Evolutionary conservation across 2,329 filamentous ascomycete genomes (phyloP), one percentile per base, ranked within the genome.

Genomic region (Lasiodiplodia sp.): DNA sequence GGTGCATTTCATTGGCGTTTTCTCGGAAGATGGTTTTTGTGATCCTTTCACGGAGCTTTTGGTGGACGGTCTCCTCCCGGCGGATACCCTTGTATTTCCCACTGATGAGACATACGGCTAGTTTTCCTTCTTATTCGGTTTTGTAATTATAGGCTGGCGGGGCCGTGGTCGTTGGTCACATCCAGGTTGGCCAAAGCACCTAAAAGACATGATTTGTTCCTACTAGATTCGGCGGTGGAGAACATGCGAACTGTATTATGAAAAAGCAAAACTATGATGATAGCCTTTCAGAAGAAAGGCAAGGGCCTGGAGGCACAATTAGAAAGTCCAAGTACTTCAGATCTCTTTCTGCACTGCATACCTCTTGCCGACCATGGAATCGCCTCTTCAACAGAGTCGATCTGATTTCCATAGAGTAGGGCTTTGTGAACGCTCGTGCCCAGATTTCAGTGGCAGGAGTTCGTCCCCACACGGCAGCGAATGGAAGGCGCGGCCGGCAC

Each of bases 31-130:
- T 3, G 38, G n/a, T 8, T 25, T 21, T 21, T 4, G 8, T 52
- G 12, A 23, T 52, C n/a, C 44, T 21, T 47, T 21, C 44, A 11
- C n/a, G n/a, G 44, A 21, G 18, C 40, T 8, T n/a, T 47, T 47
- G 18, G 14, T 47, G 18, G 47, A 38, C 44, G 21, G 25, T 47
- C 40, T 40, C 18, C 37, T 38, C 7, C 14, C n/a, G 65, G 40
- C 65, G 53, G 65, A 67, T 57, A 57, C 65, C 65, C 65, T 40
- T 66, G 49, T 37, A 21, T 21, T 56, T 66, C 14, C 25, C 34
- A 49, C 31, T 37, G 23, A 44, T 38, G 63, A 56, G 23, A 31
- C 58, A 11, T 16, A 64, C 60, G 47, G 60, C 47, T 12, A 38
- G 5, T 31, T 62, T 34, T 23, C 8, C 21, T 23, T 12, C 14